Evolutionary conservation across 495 filamentous ascomycete genomes (phyloP).

Genomic region (Xylaria telfairii): DNA sequence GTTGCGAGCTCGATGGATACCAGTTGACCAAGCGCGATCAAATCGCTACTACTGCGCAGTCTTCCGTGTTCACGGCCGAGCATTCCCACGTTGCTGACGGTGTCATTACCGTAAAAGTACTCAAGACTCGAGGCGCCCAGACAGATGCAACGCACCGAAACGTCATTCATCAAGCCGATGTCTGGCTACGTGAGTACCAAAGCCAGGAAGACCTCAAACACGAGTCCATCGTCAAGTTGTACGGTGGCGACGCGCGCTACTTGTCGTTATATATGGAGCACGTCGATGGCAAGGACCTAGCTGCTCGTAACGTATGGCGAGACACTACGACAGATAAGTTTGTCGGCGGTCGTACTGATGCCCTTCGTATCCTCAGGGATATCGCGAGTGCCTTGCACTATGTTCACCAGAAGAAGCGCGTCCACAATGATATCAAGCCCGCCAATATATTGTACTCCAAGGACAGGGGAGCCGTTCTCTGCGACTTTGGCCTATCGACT

Average conservation of each 20-base stretch:
- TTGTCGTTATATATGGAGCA: slow-evolving; percentile 60
- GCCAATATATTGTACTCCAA: slow-evolving; percentile 59
- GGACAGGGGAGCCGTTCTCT: slow-evolving; percentile 57
- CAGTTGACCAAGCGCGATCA: slow-evolving; percentile 52
- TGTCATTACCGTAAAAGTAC: slow-evolving; percentile 56
- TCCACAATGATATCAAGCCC: slow-evolving; percentile 60
- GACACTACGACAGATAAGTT: slow-evolving; percentile 47
- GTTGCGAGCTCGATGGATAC: slow-evolving; percentile 51
- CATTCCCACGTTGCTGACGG: slow-evolving; percentile 50
- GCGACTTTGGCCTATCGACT: slow-evolving; percentile 55
- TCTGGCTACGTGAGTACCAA: slow-evolving; percentile 56
- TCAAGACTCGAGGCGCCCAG: slow-evolving; percentile 50
- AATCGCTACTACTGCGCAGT: slow-evolving; percentile 51
- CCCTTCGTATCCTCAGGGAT: slow-evolving; percentile 52
- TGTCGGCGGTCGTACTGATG: slow-evolving; percentile 46
- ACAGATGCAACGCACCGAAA: slow-evolving; percentile 43
- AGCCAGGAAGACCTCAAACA: slow-evolving; percentile 54
- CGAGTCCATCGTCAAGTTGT: slow-evolving; percentile 53
- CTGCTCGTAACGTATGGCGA: slow-evolving; percentile 49
- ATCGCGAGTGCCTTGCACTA: slow-evolving; percentile 53
- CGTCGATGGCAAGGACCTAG: slow-evolving; percentile 53
- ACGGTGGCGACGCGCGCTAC: slow-evolving; percentile 57
- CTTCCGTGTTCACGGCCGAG: slow-evolving; percentile 57
- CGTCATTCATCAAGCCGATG: slow-evolving; percentile 56
- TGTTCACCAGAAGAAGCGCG: slow-evolving; percentile 50